These are phyloP conservation scores for Leccinum variicolor DNA, from an alignment of 768 basidiomycete species.

Conservation along the genomic window DNA sequence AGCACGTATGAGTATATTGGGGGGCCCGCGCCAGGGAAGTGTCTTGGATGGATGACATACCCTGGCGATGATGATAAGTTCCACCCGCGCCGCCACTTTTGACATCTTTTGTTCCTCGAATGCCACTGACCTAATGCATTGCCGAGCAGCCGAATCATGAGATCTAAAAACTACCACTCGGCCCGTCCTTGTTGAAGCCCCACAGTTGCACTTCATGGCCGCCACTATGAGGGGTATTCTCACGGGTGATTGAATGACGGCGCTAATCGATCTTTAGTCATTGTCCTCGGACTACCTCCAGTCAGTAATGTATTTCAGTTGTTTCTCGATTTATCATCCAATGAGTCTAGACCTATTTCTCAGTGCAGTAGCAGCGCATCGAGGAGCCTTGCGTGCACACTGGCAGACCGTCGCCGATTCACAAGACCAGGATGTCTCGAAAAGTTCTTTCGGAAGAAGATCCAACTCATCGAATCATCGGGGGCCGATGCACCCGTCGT, in stretches of 20 bases:
- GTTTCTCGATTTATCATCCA: not conserved
- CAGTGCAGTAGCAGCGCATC: too few species aligned
- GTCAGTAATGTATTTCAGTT: not conserved
- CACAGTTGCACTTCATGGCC: not conserved
- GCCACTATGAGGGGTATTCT: conserved; percentile 5
- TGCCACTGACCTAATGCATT: not conserved
- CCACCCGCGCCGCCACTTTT: conserved; percentile 3
- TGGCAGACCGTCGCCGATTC: too few species aligned
- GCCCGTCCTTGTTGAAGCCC: not conserved
- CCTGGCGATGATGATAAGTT: not conserved
- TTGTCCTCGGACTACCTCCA: not conserved
- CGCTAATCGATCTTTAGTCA: not conserved
- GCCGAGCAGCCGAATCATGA: not conserved
- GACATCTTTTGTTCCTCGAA: not conserved
- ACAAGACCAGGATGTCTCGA: too few species aligned
- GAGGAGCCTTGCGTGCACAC: too few species aligned
- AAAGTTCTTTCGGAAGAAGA: too few species aligned
- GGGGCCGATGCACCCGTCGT: too few species aligned
- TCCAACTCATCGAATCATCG: too few species aligned
- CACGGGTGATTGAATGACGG: not conserved
- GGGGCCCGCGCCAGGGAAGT: not conserved
- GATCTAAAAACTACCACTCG: not conserved
- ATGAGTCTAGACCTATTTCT: not conserved
- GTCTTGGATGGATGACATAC: not conserved
- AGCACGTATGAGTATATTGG: not conserved